Evolutionary conservation across 257 asterid genomes (phyloP).

Genomic region (Penstemon barbatus): DNA sequence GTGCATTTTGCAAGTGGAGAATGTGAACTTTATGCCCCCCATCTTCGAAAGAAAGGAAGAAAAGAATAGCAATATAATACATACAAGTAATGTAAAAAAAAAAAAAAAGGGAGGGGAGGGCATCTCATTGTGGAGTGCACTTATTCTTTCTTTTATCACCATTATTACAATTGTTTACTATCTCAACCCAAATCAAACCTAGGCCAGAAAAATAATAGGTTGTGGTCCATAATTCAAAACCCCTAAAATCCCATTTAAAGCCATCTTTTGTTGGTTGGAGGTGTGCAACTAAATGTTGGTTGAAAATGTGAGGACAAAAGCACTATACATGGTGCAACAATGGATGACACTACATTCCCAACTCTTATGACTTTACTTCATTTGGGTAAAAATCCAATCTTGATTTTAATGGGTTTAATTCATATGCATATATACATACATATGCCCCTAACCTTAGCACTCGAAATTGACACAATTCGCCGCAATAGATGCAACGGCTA

Average conservation of each 20-base stretch:
- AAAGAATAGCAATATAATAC: neutral
- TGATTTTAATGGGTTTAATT: slow-evolving; percentile 1
- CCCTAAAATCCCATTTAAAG: slow-evolving; percentile 35
- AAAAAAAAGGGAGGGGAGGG: neutral
- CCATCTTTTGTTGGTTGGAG: slow-evolving; percentile 49
- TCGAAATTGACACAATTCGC: neutral
- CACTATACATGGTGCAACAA: slow-evolving; percentile 38
- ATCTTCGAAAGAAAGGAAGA: slow-evolving; percentile 23
- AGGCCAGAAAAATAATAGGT: slow-evolving; percentile 7
- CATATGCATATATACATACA: neutral
- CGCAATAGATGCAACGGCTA: neutral
- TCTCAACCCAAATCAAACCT: slow-evolving; percentile 30
- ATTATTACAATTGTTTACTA: slow-evolving; percentile 29
- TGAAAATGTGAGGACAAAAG: slow-evolving; percentile 37
- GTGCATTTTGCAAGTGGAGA: slow-evolving; percentile 45
- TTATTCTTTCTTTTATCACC: slow-evolving; percentile 27
- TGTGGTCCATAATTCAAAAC: slow-evolving; percentile 28
- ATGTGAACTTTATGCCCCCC: slow-evolving; percentile 38
- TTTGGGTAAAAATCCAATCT: slow-evolving; percentile 19
- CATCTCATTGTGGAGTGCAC: slow-evolving; percentile 27
- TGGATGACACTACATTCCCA: slow-evolving; percentile 19
- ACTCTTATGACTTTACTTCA: slow-evolving; percentile 14
- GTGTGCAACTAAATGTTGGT: slow-evolving; percentile 48
- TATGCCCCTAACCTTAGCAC: slow-evolving; percentile 23
- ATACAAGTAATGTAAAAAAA: slow-evolving; percentile 5